Evolutionary conservation across 352 stramenopile genomes (phyloP).

Genomic region (Elongisporangium undulatum): DNA sequence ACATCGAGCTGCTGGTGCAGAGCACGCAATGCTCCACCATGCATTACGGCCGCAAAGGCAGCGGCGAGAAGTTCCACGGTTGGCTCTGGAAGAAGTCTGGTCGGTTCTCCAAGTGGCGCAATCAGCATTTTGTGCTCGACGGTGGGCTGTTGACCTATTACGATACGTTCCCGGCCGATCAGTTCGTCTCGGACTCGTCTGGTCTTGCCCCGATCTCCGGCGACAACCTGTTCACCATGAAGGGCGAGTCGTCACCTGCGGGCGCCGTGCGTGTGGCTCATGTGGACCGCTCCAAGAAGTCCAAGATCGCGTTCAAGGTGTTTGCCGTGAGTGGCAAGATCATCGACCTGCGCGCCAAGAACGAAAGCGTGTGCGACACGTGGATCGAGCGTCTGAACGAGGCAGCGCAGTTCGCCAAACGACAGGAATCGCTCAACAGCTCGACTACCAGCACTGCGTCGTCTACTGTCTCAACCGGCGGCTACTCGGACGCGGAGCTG

Average conservation of each 20-base stretch:
- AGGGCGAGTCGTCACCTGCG: constrained; percentile 61
- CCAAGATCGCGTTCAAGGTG: constrained; percentile 80
- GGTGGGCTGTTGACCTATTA: constrained; percentile 78
- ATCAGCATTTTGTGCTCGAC: constrained; percentile 83
- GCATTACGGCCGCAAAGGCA: constrained; percentile 55
- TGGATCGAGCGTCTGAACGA: constrained; percentile 76
- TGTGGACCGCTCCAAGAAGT: constrained; percentile 70
- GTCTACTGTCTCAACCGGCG: constrained; percentile 47
- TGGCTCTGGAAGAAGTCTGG: constrained; percentile 84
- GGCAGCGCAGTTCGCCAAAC: constrained; percentile 60
- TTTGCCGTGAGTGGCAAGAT: constrained; percentile 82
- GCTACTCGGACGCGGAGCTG: constrained; percentile 69
- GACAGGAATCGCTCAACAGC: constrained; percentile 69
- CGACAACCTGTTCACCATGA: constrained; percentile 66
- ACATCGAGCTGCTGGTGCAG: constrained; percentile 83
- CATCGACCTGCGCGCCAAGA: constrained; percentile 78
- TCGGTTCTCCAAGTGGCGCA: constrained; percentile 77
- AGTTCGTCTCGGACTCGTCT: constrained; percentile 62
- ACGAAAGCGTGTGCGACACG: constrained; percentile 61
- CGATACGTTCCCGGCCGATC: constrained; percentile 76
- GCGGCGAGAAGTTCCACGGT: constrained; percentile 71
- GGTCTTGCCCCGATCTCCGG: constrained; percentile 44
- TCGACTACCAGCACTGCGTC: constrained; percentile 71
- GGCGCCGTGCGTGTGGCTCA: constrained; percentile 73
- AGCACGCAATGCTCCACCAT: constrained; percentile 72